Base-by-base conservation (phyloP, 2,329 filamentous ascomycete species). In the Trichophyton simii region DNA sequence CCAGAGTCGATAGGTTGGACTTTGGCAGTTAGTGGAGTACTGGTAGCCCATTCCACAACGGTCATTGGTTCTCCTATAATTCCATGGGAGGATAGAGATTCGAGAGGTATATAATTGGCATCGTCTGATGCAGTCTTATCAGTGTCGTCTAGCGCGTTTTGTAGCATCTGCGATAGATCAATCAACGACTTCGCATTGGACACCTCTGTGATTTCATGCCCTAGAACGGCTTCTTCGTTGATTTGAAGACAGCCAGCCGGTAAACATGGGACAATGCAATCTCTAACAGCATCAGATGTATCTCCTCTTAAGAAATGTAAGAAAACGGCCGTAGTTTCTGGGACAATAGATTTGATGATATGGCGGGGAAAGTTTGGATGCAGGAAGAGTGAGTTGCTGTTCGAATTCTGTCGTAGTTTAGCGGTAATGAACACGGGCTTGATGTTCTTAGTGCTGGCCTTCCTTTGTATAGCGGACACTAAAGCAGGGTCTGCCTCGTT, bases 1-100 rank as follows among this genome's bases (percentile, higher is more conserved):
- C 57, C 57, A 4, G 57, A 25, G 57, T 58, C 57, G 15, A 58
- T 58, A 15, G 57, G 57, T 22, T 58, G 25, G n/a, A 22, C 52
- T 8, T 31, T 34, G 36, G 36, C 57, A 0, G 22, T 15, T 0
- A 58, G 8, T 13, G 36, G 7, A 22, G 57, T 36, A 36, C 1
- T 46, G 13, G 41, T 42, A 41, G 31, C 8, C 41, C 57, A 58
- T 36, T 42, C 34, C 22, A 46, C 36, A 8, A 58, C 28, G 13
- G 28, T 15, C 22, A 57, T 6, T 3, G 52, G 52, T n/a, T 57
- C n/a, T 22, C 44, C 18, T 9, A 22, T 9, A 13, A 22, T 20
- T 48, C 18, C 9, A 22, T 22, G n/a, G 7, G 44, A 25, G 11
- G 44, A 9, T 20, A 20, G 8, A 48, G 44, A 22, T 3, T 20